A percentile compares a stretch with the other conserved stretches of the same genome.
phyloP scores from a whole-genome alignment of 176 grass and related monocot genomes.

The Lolium rigidum region DNA sequence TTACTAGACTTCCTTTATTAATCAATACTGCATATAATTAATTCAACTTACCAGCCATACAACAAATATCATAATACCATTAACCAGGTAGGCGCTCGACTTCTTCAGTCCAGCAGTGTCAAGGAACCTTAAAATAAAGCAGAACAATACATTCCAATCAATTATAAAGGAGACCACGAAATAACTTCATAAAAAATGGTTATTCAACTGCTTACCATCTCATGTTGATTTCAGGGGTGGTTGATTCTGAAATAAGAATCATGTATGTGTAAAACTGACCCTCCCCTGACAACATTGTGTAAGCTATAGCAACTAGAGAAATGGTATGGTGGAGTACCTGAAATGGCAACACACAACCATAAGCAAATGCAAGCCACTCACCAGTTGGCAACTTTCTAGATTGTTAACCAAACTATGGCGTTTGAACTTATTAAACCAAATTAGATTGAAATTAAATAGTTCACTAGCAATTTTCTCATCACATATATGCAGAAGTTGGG shows the following conservation, averaged over 20 bases:
- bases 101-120: conserved; percentile 93
- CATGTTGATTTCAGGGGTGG: conserved; percentile 88
- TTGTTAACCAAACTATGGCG: background rate
- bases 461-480: conserved; percentile 3
- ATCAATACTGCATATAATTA: conserved; percentile 15
- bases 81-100: conserved; percentile 82
- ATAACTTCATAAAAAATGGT: background rate
- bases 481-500: conserved; percentile 19
- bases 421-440: conserved; percentile 2
- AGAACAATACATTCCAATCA: conserved; percentile 41
- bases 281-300: conserved; percentile 86
- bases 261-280: conserved; percentile 93
- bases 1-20: background rate
- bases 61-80: conserved; percentile 88
- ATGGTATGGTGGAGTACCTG: conserved; percentile 93
- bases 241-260: conserved; percentile 87
- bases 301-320: conserved; percentile 79
- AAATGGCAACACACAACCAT: conserved; percentile 42
- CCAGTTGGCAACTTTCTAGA: conserved; percentile 1
- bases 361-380: conserved; percentile 32
- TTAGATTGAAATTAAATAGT: conserved; percentile 29
- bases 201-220: conserved; percentile 69
- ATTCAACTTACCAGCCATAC: conserved; percentile 75
- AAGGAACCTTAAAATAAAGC: conserved; percentile 78
- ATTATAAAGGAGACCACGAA: conserved; percentile 1